Evolutionary conservation across 78 protist species (phyloP).

Genomic region (Chrysochromulina tobinii): DNA sequence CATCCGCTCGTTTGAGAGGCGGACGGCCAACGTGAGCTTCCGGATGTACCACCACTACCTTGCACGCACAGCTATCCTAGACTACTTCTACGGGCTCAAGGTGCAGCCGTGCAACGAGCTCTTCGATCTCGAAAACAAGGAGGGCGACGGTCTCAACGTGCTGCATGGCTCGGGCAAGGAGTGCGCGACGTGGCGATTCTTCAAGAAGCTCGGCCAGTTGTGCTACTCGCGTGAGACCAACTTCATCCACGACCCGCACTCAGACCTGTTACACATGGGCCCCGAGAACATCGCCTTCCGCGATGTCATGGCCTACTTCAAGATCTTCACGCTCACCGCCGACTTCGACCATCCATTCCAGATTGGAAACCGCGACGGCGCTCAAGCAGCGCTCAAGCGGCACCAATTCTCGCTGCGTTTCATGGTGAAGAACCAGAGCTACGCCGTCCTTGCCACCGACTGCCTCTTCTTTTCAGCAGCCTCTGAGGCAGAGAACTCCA

Average conservation of each 20-base stretch:
- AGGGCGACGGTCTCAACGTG: neutral
- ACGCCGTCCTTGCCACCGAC: too few species aligned
- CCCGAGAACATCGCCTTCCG: neutral
- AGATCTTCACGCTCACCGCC: neutral
- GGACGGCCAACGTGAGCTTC: too few species aligned
- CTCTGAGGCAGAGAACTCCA: too few species aligned
- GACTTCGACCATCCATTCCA: neutral
- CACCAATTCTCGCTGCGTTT: too few species aligned
- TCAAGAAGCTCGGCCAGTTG: neutral
- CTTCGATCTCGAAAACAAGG: conserved; percentile 9
- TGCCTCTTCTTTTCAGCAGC: too few species aligned
- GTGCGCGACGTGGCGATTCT: neutral
- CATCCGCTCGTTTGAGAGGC: too few species aligned
- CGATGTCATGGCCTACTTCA: neutral
- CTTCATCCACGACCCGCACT: neutral
- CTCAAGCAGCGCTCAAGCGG: too few species aligned
- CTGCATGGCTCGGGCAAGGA: neutral
- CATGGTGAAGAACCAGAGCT: too few species aligned
- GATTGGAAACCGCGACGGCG: too few species aligned
- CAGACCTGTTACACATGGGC: neutral
- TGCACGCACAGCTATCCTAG: conserved; percentile 25
- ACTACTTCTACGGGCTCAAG: conserved; percentile 27
- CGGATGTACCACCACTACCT: neutral
- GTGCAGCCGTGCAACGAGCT: neutral
- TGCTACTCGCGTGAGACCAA: neutral